Conservation (phyloP, 495 filamentous ascomycete species). For the Achaetomiella virescens region DNA sequence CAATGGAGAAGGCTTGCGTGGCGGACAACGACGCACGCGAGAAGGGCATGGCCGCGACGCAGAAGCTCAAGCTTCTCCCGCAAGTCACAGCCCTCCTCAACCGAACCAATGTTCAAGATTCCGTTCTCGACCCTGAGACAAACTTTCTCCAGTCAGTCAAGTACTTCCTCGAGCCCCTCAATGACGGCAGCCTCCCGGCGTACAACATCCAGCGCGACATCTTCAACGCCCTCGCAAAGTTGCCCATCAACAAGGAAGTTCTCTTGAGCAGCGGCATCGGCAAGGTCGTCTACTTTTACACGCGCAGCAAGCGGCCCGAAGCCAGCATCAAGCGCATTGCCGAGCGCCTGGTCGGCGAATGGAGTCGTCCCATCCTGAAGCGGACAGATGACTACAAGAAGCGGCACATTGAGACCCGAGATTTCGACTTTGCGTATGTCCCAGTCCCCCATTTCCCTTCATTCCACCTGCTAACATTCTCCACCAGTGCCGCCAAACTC, state of each 20-base stretch:
- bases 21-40: constrained; percentile 75
- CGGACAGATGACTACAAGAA: constrained; percentile 89
- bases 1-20: constrained; percentile 88
- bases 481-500: constrained; percentile 45
- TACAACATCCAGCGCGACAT: constrained; percentile 97
- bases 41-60: constrained; percentile 69
- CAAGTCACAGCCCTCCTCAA: constrained; percentile 85
- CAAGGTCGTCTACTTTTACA: constrained; percentile 94
- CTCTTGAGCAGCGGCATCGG: constrained; percentile 88
- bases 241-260: constrained; percentile 84
- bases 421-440: constrained; percentile 49
- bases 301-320: constrained; percentile 83
- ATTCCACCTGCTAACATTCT: constrained; percentile 1
- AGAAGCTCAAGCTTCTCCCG: constrained; percentile 91
- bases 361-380: constrained; percentile 93
- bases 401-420: constrained; percentile 53
- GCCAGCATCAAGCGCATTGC: constrained; percentile 85
- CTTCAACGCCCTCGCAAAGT: constrained; percentile 67
- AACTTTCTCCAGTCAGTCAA: constrained; percentile 91
- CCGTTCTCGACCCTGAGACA: constrained; percentile 85
- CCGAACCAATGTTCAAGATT: constrained; percentile 73
- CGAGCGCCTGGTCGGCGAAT: constrained; percentile 83
- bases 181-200: constrained; percentile 85
- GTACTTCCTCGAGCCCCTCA: constrained; percentile 94
- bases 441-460: neutral